Conservation (phyloP, 805 yeast species). For the Saccharomycopsis guyanensis region DNA sequence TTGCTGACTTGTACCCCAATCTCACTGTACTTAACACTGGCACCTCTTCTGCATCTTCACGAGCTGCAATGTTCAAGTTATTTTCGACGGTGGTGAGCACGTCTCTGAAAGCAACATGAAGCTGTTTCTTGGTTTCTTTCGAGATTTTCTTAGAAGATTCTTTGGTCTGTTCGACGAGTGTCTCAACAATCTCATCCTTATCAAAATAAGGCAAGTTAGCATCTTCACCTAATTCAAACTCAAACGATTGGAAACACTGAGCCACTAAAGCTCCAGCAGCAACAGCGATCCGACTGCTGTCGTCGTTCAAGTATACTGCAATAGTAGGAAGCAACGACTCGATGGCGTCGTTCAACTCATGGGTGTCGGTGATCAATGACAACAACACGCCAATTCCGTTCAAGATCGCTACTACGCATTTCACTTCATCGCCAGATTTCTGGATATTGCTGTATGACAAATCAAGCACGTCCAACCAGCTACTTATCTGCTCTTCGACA, state of each 20-base stretch:
- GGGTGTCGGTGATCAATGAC: conserved; percentile 11
- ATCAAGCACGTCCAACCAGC: conserved; percentile 15
- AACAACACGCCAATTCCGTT: conserved; percentile 14
- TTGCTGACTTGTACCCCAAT: not conserved
- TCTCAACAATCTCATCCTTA: conserved; percentile 37
- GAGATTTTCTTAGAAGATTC: conserved; percentile 50
- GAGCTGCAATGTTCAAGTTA: conserved; percentile 26
- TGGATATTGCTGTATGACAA: not conserved
- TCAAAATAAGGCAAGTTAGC: conserved; percentile 47
- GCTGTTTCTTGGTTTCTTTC: conserved; percentile 54
- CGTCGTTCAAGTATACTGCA: conserved; percentile 9
- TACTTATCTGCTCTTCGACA: conserved; percentile 2
- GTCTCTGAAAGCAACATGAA: conserved; percentile 54
- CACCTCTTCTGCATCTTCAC: not conserved
- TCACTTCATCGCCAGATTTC: conserved; percentile 1
- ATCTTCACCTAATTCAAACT: conserved; percentile 33
- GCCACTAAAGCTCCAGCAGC: conserved; percentile 16
- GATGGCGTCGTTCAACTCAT: conserved; percentile 13
- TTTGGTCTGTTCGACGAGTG: conserved; percentile 37
- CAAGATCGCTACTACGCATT: conserved; percentile 5
- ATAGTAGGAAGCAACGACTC: conserved; percentile 13
- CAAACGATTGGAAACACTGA: conserved; percentile 16
- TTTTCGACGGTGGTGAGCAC: conserved; percentile 41
- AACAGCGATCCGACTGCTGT: conserved; percentile 5
- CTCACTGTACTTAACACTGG: conserved; percentile 5